A percentile compares a stretch with the other conserved stretches of the same genome.
Conservation (phyloP, 1,139 yeast species). For the Magnusiomyces paraingens region DNA sequence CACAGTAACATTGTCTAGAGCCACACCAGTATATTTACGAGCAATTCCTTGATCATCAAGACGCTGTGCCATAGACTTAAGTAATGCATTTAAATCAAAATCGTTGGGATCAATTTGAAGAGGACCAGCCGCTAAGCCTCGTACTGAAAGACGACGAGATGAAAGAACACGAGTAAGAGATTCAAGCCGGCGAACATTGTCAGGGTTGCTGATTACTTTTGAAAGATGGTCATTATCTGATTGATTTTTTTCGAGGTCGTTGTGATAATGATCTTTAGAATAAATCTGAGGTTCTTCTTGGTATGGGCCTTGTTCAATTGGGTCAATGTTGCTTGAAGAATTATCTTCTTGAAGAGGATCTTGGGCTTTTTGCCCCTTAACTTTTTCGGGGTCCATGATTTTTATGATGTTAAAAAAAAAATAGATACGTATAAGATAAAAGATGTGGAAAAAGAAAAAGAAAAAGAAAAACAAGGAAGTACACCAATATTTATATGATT, state of each 20-base stretch:
- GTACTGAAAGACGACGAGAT: conserved; percentile 38
- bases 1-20: conserved; percentile 41
- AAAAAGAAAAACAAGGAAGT: too few relatives aligned
- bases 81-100: conserved; percentile 37
- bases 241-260: conserved; percentile 3
- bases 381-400: too few relatives aligned
- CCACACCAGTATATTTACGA: conserved; percentile 45
- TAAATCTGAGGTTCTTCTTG: too few relatives aligned
- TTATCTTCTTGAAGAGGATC: too few relatives aligned
- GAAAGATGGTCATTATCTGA: conserved; percentile 19
- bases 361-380: too few relatives aligned
- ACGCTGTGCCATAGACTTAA: conserved; percentile 30
- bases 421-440: too few relatives aligned
- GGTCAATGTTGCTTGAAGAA: too few relatives aligned
- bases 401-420: too few relatives aligned
- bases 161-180: conserved; percentile 40
- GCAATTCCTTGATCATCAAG: conserved; percentile 40
- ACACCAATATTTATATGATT: too few relatives aligned
- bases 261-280: too few relatives aligned
- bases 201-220: conserved; percentile 23
- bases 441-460: too few relatives aligned
- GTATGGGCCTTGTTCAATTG: too few relatives aligned
- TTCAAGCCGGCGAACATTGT: conserved; percentile 36
- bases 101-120: conserved; percentile 38
- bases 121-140: conserved; percentile 36